Base-by-base conservation (phyloP, 176 grass and related monocot genomes). In the Lolium perenne region DNA sequence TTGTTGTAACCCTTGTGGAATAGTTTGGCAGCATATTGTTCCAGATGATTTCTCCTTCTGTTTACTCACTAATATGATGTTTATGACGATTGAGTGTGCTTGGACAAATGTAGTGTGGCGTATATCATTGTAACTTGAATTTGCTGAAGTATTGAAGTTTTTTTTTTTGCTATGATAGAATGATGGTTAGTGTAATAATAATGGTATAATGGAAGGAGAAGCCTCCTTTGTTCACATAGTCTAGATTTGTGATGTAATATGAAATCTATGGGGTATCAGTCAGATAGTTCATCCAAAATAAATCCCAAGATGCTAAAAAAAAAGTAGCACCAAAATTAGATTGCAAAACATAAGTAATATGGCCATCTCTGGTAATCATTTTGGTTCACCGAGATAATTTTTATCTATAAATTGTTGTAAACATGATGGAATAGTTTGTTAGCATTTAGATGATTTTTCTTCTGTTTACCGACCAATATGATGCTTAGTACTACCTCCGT, bases 1-100 rank as follows among this genome's bases (percentile, higher is more conserved):
- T 88, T 77, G 77, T 53, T 71, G 86, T 81, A 85, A 53, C 22
- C 55, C 53, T 85, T 47, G 69, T 68, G 50, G 89, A 87, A 87
- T 87, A 70, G 88, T 77, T 77, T 5, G 50, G 46, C 22, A 38
- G 17, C 62, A 12, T 80, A 2, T 63, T 82, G n/a, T 26, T 75
- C 43, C 63, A 29, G 84, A 47, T 18, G 11, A 47, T 45, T 84
- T 84, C 41, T 9, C 17, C 7, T 15, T 43, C 3, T 84, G 69
- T 76, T 80, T 80, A 20, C 16, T 49, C 4, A 79, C 63, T 86
- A 71, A 69, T 74, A 56, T 81, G 18, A 32, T 78, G 64, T 8
- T 71, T 16, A 69, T 25, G 50, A 26, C 40, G 23, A 48, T 32
- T 41, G 68, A 60, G n/a, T 25, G 55, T 63, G 71, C 67, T 61